Conservation (phyloP, 2,329 filamentous ascomycete species). For the Pyrenophora teres region DNA sequence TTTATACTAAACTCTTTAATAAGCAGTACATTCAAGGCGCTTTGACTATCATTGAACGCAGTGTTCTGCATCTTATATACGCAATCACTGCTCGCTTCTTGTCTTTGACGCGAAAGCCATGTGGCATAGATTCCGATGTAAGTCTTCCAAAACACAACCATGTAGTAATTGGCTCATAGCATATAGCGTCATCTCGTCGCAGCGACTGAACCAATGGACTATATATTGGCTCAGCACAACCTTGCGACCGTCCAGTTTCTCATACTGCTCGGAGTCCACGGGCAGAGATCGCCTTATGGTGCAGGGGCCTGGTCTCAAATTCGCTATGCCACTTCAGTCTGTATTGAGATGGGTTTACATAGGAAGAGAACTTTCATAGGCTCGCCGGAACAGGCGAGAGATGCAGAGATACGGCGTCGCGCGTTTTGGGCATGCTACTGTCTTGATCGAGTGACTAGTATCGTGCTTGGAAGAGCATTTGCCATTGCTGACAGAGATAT, state of each 20-base stretch:
- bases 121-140: conserved; percentile 31
- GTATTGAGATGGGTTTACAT: conserved; percentile 35
- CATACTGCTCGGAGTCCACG: conserved; percentile 31
- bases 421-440: conserved; percentile 37
- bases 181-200: conserved; percentile 24
- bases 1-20: conserved; percentile 30
- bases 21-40: conserved; percentile 25
- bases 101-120: conserved; percentile 31
- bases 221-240: conserved; percentile 31
- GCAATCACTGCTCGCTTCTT: conserved; percentile 35
- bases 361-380: conserved; percentile 28
- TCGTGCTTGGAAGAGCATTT: conserved; percentile 32
- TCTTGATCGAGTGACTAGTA: conserved; percentile 32
- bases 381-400: conserved; percentile 17
- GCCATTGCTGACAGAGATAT: conserved; percentile 37
- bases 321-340: conserved; percentile 33
- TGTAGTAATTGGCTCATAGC: neutral
- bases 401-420: conserved; percentile 31
- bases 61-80: conserved; percentile 33
- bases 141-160: neutral
- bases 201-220: conserved; percentile 33
- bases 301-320: conserved; percentile 37
- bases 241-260: conserved; percentile 34
- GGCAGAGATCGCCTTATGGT: conserved; percentile 34
- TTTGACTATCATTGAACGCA: conserved; percentile 27